Conservation (phyloP, 257 asterid species). For the Nemophila menziesii region DNA sequence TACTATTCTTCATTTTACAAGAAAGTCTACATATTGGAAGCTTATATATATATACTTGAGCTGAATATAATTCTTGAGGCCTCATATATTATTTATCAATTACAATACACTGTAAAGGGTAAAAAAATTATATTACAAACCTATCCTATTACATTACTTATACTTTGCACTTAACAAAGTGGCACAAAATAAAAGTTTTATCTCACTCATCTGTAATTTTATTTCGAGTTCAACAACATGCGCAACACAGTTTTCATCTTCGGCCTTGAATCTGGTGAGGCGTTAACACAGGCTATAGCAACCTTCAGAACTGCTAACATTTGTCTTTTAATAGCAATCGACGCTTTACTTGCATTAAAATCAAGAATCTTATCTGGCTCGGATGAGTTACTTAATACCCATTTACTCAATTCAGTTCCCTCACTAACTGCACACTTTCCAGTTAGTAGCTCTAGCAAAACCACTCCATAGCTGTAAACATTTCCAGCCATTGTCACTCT, state of each 20-base stretch:
- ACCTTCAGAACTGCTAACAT: constrained; percentile 73
- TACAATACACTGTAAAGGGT: too few relatives aligned
- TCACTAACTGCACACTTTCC: constrained; percentile 78
- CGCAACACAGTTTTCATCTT: constrained; percentile 71
- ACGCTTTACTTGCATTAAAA: constrained; percentile 35
- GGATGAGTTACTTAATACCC: constrained; percentile 38
- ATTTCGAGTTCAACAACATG: constrained; percentile 72
- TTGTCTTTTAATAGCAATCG: constrained; percentile 54
- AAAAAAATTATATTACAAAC: too few relatives aligned
- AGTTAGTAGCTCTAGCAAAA: constrained; percentile 68
- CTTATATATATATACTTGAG: too few relatives aligned
- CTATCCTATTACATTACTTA: background rate
- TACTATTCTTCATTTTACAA: too few relatives aligned
- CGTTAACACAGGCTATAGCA: constrained; percentile 60
- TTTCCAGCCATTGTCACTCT: constrained; percentile 78
- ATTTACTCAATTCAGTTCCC: constrained; percentile 70
- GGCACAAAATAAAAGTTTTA: background rate
- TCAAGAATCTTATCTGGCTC: constrained; percentile 59
- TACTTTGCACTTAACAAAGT: background rate
- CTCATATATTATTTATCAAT: too few relatives aligned
- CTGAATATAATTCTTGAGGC: too few relatives aligned
- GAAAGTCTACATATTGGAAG: too few relatives aligned
- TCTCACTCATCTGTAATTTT: constrained; percentile 15
- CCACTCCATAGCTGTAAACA: constrained; percentile 74
- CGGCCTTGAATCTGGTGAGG: constrained; percentile 63